Conservation (phyloP, 768 basidiomycete species). For the Serendipita sp. region DNA sequence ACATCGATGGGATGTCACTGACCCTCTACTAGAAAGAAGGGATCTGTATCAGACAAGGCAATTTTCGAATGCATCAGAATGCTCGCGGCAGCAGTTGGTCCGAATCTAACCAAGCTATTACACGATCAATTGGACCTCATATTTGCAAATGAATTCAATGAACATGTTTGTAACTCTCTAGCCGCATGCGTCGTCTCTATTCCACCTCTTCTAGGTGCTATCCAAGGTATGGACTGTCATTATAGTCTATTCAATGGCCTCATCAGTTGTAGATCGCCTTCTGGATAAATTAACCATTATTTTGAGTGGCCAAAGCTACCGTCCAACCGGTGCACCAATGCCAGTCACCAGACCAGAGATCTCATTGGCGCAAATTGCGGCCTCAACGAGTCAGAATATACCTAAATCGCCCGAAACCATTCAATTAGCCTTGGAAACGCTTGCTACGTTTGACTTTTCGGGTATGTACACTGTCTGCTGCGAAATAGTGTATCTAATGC, state of each 20-base stretch:
- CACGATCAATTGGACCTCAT: slow-evolving; percentile 95
- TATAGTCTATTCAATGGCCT: neutral
- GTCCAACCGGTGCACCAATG: slow-evolving; percentile 71
- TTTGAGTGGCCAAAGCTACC: slow-evolving; percentile 71
- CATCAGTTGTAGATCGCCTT: slow-evolving; percentile 49
- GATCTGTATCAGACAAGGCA: slow-evolving; percentile 82
- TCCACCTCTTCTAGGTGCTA: slow-evolving; percentile 74
- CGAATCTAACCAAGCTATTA: slow-evolving; percentile 84
- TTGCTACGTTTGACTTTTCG: slow-evolving; percentile 88
- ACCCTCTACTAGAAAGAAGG: slow-evolving; percentile 37
- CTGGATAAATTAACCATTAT: slow-evolving; percentile 70
- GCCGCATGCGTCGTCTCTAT: slow-evolving; percentile 74
- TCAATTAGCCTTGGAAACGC: slow-evolving; percentile 67
- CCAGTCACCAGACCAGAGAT: slow-evolving; percentile 40
- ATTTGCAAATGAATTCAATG: slow-evolving; percentile 86
- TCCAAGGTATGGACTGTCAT: slow-evolving; percentile 48
- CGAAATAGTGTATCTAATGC: slow-evolving; percentile 4
- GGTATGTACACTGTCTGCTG: slow-evolving; percentile 29
- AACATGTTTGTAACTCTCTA: slow-evolving; percentile 71
- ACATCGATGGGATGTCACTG: neutral
- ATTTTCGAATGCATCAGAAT: slow-evolving; percentile 97
- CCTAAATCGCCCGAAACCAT: slow-evolving; percentile 22
- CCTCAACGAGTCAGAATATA: slow-evolving; percentile 10
- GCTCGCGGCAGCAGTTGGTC: slow-evolving; percentile 88
- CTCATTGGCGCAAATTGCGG: slow-evolving; percentile 12